These are phyloP conservation scores for Nicotiana tabacum DNA, from an alignment of 257 asterid species.

Conservation along the genomic window DNA sequence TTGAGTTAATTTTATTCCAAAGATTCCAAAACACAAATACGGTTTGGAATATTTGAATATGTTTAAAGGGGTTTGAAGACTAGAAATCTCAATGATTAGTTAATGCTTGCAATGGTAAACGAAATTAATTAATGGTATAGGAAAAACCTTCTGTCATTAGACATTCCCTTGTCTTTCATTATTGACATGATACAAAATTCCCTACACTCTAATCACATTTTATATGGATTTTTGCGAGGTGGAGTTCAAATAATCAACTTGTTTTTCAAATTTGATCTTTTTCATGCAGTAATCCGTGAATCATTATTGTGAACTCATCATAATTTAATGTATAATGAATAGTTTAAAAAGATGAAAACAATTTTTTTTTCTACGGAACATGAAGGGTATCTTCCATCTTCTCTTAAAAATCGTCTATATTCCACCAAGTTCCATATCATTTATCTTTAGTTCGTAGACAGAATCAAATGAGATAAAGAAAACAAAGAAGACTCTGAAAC, in stretches of 20 bases:
- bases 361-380: not conserved
- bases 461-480: constrained; percentile 25
- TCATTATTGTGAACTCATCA: not conserved
- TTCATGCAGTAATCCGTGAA: not conserved
- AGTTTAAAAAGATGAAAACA: not conserved
- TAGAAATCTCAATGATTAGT: constrained; percentile 18
- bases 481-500: constrained; percentile 16
- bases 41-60: not conserved
- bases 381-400: constrained; percentile 19
- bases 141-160: constrained; percentile 12
- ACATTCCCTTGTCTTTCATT: constrained; percentile 29
- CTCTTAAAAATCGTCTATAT: constrained; percentile 6
- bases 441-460: not conserved
- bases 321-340: not conserved
- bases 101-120: constrained; percentile 18
- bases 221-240: not conserved
- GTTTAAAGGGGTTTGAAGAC: constrained; percentile 14
- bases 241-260: constrained; percentile 1
- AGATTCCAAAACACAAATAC: constrained; percentile 17
- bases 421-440: constrained; percentile 30
- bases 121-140: constrained; percentile 23
- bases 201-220: not conserved
- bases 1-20: not conserved
- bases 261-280: not conserved
- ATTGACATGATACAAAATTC: constrained; percentile 13